A percentile compares a stretch with the other conserved stretches of the same genome.
phyloP scores from a whole-genome alignment of 2,329 filamentous ascomycete genomes.

The Fusarium citri region DNA sequence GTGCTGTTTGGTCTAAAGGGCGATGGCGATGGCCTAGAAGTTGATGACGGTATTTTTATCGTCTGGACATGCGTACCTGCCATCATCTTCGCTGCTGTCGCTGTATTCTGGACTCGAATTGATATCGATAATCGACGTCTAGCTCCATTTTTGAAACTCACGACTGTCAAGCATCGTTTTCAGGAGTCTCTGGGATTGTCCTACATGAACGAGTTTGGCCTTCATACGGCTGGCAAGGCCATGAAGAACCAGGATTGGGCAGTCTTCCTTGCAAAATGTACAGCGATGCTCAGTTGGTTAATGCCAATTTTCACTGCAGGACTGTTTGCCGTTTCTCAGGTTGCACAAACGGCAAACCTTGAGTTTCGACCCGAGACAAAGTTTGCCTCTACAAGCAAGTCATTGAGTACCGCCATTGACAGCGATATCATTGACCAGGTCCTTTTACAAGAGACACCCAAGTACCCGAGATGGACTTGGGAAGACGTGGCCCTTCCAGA shows the following conservation, averaged over 20 bases:
- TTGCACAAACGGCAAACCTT: conserved; percentile 34
- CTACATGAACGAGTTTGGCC: conserved; percentile 47
- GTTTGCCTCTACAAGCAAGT: conserved; percentile 41
- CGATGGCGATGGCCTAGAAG: conserved; percentile 33
- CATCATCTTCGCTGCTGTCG: conserved; percentile 35
- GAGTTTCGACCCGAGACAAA: conserved; percentile 38
- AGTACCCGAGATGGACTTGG: conserved; percentile 45
- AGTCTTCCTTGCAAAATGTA: conserved; percentile 45
- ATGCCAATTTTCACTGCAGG: conserved; percentile 48
- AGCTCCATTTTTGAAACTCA: conserved; percentile 44
- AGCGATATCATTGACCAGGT: conserved; percentile 32
- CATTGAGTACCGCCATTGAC: conserved; percentile 25
- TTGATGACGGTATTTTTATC: conserved; percentile 35
- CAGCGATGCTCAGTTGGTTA: conserved; percentile 45
- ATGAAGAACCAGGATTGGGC: conserved; percentile 44
- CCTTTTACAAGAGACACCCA: conserved; percentile 36
- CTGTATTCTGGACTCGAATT: conserved; percentile 42
- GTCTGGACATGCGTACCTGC: conserved; percentile 46
- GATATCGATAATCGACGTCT: conserved; percentile 45
- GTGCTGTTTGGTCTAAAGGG: conserved; percentile 39
- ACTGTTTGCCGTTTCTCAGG: conserved; percentile 41
- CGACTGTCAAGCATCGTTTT: conserved; percentile 36
- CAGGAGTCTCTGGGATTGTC: conserved; percentile 43
- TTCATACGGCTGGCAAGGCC: conserved; percentile 42
- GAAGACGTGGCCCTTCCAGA: conserved; percentile 43